Conservation (phyloP, 257 asterid genomes). For the Prunella vulgaris region DNA sequence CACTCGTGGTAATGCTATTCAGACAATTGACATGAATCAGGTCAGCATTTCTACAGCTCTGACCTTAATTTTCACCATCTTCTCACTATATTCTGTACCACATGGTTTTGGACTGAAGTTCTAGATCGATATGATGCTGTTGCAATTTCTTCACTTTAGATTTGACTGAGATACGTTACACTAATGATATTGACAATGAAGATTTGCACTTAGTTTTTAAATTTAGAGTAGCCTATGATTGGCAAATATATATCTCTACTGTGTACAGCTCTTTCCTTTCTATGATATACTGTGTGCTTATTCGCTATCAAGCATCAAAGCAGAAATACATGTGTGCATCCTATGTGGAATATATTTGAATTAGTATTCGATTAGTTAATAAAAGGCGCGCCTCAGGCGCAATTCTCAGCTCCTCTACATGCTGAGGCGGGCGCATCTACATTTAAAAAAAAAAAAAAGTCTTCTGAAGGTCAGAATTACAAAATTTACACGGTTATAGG, state of each 20-base stretch:
- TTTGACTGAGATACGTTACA: neutral
- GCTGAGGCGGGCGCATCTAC: too few relatives aligned
- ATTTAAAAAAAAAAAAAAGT: too few relatives aligned
- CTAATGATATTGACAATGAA: neutral
- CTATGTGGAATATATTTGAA: conserved; percentile 7
- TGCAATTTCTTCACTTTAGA: neutral
- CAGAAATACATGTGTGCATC: neutral
- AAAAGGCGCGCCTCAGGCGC: too few relatives aligned
- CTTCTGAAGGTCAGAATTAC: too few relatives aligned
- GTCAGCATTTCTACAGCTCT: conserved; percentile 35
- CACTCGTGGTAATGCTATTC: conserved; percentile 96
- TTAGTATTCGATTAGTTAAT: neutral
- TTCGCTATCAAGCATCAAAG: conserved; percentile 5
- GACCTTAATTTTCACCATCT: conserved; percentile 8
- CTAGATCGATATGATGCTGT: neutral
- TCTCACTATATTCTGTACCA: neutral
- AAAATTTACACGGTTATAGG: too few relatives aligned
- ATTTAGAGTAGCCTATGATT: neutral
- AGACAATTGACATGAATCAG: conserved; percentile 99
- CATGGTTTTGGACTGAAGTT: conserved; percentile 10
- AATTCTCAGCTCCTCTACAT: too few relatives aligned
- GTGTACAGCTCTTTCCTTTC: conserved; percentile 7
- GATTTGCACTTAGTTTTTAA: conserved; percentile 13
- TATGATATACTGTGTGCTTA: neutral
- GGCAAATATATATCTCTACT: conserved; percentile 7